These are phyloP conservation scores for Boletus pseudopeckii DNA, from an alignment of 768 basidiomycete species.

Conservation along the genomic window DNA sequence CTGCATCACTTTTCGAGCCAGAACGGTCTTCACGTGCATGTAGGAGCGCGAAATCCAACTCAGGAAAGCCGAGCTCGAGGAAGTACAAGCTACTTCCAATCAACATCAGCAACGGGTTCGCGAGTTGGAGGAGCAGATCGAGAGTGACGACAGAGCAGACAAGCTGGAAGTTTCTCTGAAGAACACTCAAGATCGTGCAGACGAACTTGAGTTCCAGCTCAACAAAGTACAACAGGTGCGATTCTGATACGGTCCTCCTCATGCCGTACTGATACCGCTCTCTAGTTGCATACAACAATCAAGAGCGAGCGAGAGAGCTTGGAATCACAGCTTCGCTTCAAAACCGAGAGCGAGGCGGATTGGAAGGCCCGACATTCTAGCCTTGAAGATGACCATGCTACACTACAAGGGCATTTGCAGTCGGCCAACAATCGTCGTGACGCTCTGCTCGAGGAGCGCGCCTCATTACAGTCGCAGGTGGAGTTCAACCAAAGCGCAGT, in stretches of 20 bases:
- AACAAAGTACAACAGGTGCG: conserved; percentile 74
- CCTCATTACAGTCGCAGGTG: conserved; percentile 46
- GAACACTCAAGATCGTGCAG: conserved; percentile 77
- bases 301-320: conserved; percentile 62
- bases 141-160: conserved; percentile 80
- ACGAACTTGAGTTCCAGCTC: conserved; percentile 80
- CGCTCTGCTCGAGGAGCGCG: conserved; percentile 46
- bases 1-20: background rate
- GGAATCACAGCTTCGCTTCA: conserved; percentile 43
- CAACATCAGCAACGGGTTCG: conserved; percentile 56
- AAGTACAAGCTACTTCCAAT: conserved; percentile 51
- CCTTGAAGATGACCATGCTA: conserved; percentile 40
- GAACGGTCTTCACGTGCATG: background rate
- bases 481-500: conserved; percentile 44
- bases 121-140: conserved; percentile 78
- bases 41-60: conserved; percentile 77
- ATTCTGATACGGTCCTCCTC: background rate
- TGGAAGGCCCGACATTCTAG: conserved; percentile 47
- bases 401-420: conserved; percentile 42
- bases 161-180: conserved; percentile 67
- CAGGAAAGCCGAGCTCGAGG: conserved; percentile 49
- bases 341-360: conserved; percentile 42
- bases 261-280: background rate
- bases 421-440: conserved; percentile 46
- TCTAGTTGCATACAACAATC: conserved; percentile 52